Evolutionary conservation across 2,329 filamentous ascomycete genomes (phyloP).

Genomic region (Metarhizium anisopliae): DNA sequence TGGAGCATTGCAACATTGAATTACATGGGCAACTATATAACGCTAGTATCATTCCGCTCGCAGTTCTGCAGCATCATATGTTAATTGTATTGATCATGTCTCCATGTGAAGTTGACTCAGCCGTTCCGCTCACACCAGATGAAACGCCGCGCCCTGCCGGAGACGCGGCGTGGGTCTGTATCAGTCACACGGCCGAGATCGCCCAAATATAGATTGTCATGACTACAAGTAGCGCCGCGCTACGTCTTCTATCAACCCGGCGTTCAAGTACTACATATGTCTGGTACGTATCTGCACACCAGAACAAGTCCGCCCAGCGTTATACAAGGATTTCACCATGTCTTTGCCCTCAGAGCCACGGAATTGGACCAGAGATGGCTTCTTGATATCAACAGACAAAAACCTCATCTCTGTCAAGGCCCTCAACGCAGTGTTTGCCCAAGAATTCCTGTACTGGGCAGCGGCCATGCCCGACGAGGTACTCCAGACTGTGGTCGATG

Average conservation of each 20-base stretch:
- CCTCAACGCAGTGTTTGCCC: constrained; percentile 39
- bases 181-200: neutral
- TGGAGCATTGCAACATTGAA: no score
- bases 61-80: no score
- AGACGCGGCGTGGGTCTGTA: neutral
- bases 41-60: no score
- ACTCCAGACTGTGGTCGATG: constrained; percentile 37
- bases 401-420: constrained; percentile 37
- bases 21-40: no score
- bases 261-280: neutral
- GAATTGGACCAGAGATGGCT: constrained; percentile 35
- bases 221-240: neutral
- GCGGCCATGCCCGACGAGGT: constrained; percentile 32
- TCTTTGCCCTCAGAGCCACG: neutral
- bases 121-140: no score
- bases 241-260: neutral
- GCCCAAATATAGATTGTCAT: no score
- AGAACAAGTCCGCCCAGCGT: neutral
- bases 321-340: neutral
- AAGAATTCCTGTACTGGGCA: constrained; percentile 47
- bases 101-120: no score
- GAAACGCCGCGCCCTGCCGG: no score
- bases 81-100: no score
- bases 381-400: constrained; percentile 45
- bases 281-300: neutral